Percentiles rank a stretch among this genome's conserved stretches.
Conservation (phyloP, 768 basidiomycete species). For the Lactifluus pinguis region DNA sequence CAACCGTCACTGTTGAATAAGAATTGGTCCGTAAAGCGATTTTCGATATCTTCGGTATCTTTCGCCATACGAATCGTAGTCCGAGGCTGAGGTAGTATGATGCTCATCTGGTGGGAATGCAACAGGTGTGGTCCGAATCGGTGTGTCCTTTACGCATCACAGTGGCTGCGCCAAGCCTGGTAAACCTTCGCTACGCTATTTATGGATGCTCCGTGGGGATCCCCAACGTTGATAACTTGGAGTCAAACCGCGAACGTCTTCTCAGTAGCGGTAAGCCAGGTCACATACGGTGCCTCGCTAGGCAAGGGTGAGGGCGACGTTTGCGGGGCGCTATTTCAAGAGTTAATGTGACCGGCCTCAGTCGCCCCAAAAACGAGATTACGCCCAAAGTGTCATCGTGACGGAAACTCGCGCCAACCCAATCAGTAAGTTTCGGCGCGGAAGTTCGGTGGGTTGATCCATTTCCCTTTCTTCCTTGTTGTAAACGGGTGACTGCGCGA, state of each 20-base stretch:
- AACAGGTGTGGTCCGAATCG: no score
- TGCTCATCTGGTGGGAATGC: no score
- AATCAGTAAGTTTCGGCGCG: constrained; percentile 24
- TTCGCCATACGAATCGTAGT: no score
- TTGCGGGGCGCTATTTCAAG: constrained; percentile 49
- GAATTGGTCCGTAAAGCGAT: no score
- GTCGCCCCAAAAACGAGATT: no score
- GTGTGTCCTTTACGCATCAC: constrained; percentile 50
- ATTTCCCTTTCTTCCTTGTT: neutral
- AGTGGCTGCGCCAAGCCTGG: constrained; percentile 40
- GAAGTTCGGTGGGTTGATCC: constrained; percentile 37
- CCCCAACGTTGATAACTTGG: constrained; percentile 32
- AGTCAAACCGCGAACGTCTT: constrained; percentile 41
- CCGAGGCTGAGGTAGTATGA: no score
- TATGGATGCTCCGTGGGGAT: neutral
- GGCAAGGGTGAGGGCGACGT: constrained; percentile 48
- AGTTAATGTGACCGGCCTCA: constrained; percentile 33
- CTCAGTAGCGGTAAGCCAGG: constrained; percentile 50
- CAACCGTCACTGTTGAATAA: no score
- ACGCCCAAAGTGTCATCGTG: no score
- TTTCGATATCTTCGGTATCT: no score
- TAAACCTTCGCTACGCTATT: constrained; percentile 22
- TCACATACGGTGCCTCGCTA: constrained; percentile 38
- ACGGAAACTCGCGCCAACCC: constrained; percentile 37
- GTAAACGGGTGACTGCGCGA: no score